phyloP scores from a whole-genome alignment of 2,329 filamentous ascomycete species.

The Seiridium unicorne region DNA sequence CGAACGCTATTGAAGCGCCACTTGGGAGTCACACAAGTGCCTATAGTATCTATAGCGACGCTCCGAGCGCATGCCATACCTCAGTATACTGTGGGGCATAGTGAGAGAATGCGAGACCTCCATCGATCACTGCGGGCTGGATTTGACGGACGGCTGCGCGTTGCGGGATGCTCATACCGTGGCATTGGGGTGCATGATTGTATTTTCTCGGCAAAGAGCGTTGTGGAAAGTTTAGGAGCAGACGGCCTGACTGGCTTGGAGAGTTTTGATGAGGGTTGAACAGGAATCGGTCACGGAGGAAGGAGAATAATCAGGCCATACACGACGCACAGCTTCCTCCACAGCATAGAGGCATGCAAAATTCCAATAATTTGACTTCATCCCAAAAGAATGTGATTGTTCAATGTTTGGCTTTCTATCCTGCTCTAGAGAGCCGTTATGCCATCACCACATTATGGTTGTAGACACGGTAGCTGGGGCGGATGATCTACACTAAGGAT shows the following conservation, averaged over 20 bases:
- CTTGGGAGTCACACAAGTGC: background rate
- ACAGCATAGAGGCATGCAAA: no score
- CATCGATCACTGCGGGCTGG: background rate
- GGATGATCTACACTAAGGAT: no score
- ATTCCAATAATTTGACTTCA: no score
- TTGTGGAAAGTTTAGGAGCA: slow-evolving; percentile 5
- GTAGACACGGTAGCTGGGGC: no score
- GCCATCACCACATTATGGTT: no score
- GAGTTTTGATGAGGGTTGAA: background rate
- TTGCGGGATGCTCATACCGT: slow-evolving; percentile 10
- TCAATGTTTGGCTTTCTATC: no score
- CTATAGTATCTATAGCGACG: background rate
- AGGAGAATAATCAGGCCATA: no score
- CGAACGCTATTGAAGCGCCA: slow-evolving; percentile 8
- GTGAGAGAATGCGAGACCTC: slow-evolving; percentile 6
- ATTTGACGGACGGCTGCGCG: slow-evolving; percentile 8
- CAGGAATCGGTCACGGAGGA: no score
- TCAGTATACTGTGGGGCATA: slow-evolving; percentile 11
- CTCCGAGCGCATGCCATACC: slow-evolving; percentile 6
- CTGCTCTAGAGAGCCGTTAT: no score
- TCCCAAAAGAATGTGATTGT: no score
- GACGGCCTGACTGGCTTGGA: slow-evolving; percentile 9
- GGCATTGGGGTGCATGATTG: slow-evolving; percentile 13
- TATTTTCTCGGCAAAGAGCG: slow-evolving; percentile 9
- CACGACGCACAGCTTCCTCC: no score